Base-by-base conservation (phyloP, 2,329 filamentous ascomycete species). In the Trichoderma koningiopsis region DNA sequence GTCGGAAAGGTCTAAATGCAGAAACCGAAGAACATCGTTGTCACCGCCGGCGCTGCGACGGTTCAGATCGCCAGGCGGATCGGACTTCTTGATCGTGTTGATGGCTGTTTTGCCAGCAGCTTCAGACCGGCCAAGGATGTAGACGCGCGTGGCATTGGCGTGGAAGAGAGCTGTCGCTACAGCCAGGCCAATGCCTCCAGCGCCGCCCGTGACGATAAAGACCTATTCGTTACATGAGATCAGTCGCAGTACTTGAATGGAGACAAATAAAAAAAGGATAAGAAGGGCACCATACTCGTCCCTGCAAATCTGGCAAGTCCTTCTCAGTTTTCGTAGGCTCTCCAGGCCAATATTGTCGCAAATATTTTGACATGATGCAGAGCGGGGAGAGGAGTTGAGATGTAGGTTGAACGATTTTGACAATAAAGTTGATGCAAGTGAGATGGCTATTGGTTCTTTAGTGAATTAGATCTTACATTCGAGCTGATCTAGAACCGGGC, bases 101-200 rank as follows among this genome's bases (percentile, higher is more conserved):
- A 88, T 83, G 14, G 83, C 82, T 0, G 74, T 63, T 0, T 76
- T 73, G n/a, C 79, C 83, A 70, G 83, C 84, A 3, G 76, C 72
- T 24, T 77, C 72, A 1, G 78, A 81, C 24, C 86, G 83, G 0
- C 81, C 82, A 3, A 84, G 84, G 40, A 87, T 73, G 72, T 87
- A 88, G 29, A 88, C 81, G 11, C 63, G 37, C 3, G 77, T 85
- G 19, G 78, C 86, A 65, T 86, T 84, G 19, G 80, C 81, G 4
- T 77, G 74, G 74, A 88, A 89, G 5, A 89, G 79, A 3, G 88
- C 83, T 33, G 80, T 80, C 43, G 77, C 78, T 2, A 88, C 78
- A 69, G 87, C 84, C 29, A 82, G 80, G 5, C 86, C 86, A 3
- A 87, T 78, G 80, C 77, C 77, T 0, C 73, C 72, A 56, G 76